Evolutionary conservation across 306 rosid genomes (phyloP), one percentile per base, ranked within the genome.

Genomic region (Cyamopsis tetragonoloba): DNA sequence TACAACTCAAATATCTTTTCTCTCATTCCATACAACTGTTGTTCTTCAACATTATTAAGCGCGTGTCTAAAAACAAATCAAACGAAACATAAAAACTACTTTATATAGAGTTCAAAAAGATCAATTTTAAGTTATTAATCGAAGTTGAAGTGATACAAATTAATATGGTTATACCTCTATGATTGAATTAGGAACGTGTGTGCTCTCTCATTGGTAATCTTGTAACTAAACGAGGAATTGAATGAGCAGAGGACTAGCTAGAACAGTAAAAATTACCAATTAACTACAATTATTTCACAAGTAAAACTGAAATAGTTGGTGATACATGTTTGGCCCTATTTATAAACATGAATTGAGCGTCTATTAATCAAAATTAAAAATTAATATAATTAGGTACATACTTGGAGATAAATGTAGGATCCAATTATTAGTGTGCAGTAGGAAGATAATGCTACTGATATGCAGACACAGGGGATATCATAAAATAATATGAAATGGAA

Each of bases 341-440:
- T 18, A 50, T 18, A 34, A 34, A 23, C 35, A 47, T 17, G 34
- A 62, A 28, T 48, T 61, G 53, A 19, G 28, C 0, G 24, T 14
- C 11, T 39, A 51, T 39, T 38, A 49, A 10, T n/a, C n/a, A n/a
- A n/a, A n/a, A n/a, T n/a, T n/a, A n/a, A n/a, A 11, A 20, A 34
- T 39, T 42, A 32, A 73, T 53, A 30, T 60, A 34, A 60, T 26
- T 1, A 7, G 26, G 32, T 8, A 11, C 11, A 48, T 37, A 59
- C 7, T 28, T 24, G 34, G 27, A 48, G 57, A 1, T 42, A 47
- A 35, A 24, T 27, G 15, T 49, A 42, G 42, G 60, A 23, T 41
- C 54, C 54, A 76, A 76, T 77, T 70, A 62, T 70, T 77, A 44
- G 63, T 34, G 22, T 19, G 1, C 38, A 62, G 53, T 69, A 44